Base-by-base conservation (phyloP, 148 eudicot species). In the Diospyros lotus region DNA sequence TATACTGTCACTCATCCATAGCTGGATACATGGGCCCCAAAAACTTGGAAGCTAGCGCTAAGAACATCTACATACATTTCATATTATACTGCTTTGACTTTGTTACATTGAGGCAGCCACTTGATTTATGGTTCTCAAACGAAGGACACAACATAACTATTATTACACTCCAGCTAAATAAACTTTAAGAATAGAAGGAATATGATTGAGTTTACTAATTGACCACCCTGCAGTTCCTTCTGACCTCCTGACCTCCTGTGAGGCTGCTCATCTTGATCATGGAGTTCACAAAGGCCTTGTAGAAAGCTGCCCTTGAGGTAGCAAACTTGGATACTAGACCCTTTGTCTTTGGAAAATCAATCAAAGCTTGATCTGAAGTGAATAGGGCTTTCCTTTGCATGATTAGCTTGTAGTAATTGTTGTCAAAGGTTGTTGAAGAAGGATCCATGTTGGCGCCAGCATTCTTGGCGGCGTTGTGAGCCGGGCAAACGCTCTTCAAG, bases 181-280 rank as follows among this genome's bases (percentile, higher is more conserved):
- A 28, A 28, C 28, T 28, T 11, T 46, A 18, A 44, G 1, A 46
- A 64, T 1, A 59, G 41, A 58, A 11, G 68, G 51, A 5, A 50
- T n/a, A 76, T 46, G 50, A 76, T 38, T 46, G 1, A 2, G 58
- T 52, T 41, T 6, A 62, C 40, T 69, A 91, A 39, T 91, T 91
- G 38, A 87, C 84, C 70, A 68, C 74, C 52, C 81, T 77, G 64
- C 96, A 91, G 79, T 87, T 80, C 85, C 82, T 87, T 58, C 96
- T 59, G 69, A 91, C 86, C 84, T 91, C 91, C n/a, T 84, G 84
- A 44, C 96, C 96, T 56, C 89, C 93, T 5, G 82, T 83, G 59
- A 89, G 69, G 82, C 96, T 87, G 77, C 91, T 91, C 96, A 91
- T 91, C 78, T 86, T 91, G 81, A 91, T 87, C 91, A 91, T 89